phyloP scores from a whole-genome alignment of 139 green algal species.

The Dunaliella sp. region DNA sequence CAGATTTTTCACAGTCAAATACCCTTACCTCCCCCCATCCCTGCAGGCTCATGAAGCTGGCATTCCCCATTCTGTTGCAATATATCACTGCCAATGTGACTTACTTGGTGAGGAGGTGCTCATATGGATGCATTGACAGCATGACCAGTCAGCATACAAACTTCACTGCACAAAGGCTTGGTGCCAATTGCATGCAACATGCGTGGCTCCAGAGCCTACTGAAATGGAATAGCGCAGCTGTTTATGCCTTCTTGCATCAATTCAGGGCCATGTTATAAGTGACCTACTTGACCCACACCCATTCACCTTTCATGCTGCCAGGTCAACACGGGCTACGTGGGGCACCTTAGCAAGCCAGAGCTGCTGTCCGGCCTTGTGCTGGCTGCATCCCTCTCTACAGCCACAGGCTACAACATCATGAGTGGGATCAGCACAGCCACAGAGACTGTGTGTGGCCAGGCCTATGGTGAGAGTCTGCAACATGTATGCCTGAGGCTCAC shows the following conservation, averaged over 20 bases:
- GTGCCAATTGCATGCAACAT: too few species aligned
- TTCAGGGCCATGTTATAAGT: too few species aligned
- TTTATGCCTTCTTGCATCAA: too few species aligned
- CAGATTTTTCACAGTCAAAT: too few species aligned
- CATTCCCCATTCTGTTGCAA: constrained; percentile 26
- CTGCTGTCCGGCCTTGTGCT: constrained; percentile 28
- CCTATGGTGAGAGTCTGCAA: neutral
- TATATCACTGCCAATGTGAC: constrained; percentile 19
- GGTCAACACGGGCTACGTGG: constrained; percentile 33
- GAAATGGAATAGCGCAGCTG: too few species aligned
- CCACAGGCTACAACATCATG: constrained; percentile 31
- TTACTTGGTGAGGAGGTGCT: neutral
- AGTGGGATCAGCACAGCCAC: constrained; percentile 22
- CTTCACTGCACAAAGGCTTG: too few species aligned
- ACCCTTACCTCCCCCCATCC: neutral
- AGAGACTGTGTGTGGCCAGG: constrained; percentile 34
- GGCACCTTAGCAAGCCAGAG: constrained; percentile 23
- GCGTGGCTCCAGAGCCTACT: too few species aligned
- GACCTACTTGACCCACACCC: too few species aligned
- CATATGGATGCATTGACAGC: too few species aligned
- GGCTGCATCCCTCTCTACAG: constrained; percentile 24
- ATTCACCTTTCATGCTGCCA: too few species aligned
- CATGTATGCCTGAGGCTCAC: too few species aligned
- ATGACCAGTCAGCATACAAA: too few species aligned
- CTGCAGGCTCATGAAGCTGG: constrained; percentile 24